Percentiles rank a stretch among this genome's conserved stretches.
Evolutionary conservation across 1,284 basidiomycete genomes (phyloP).

Genomic region (Sporisorium exsertum): DNA sequence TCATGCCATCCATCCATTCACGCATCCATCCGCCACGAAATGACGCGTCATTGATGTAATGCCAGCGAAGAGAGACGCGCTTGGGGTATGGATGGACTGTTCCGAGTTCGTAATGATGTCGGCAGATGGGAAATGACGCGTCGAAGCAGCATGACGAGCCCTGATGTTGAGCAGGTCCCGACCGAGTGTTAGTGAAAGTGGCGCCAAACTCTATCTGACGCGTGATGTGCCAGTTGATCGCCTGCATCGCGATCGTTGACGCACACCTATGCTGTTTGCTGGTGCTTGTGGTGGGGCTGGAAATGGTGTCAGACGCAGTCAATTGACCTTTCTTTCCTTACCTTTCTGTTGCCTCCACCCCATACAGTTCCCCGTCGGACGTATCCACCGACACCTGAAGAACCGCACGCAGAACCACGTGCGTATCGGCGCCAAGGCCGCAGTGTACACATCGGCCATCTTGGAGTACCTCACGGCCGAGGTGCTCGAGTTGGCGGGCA

Average conservation of each 20-base stretch:
- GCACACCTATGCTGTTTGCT: too few species aligned
- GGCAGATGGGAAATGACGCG: not conserved
- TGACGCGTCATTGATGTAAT: constrained; percentile 3
- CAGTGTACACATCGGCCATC: constrained; percentile 90
- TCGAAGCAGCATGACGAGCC: not conserved
- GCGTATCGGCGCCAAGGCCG: constrained; percentile 90
- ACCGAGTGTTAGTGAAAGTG: not conserved
- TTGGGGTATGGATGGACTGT: not conserved
- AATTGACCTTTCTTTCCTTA: constrained; percentile 7
- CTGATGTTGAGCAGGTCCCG: not conserved
- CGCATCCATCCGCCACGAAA: not conserved
- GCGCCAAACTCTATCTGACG: not conserved
- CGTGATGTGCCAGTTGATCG: not conserved
- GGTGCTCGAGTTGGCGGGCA: constrained; percentile 92
- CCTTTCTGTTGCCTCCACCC: not conserved
- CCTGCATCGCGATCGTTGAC: too few species aligned
- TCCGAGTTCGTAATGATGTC: not conserved
- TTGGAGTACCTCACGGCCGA: constrained; percentile 91
- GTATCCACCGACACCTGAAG: constrained; percentile 95
- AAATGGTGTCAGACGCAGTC: not conserved
- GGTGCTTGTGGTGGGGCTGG: too few species aligned
- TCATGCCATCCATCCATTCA: constrained; percentile 6
- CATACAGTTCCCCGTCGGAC: constrained; percentile 85
- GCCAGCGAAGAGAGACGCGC: not conserved
- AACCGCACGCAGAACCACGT: constrained; percentile 92